Conservation (phyloP, 78 protist genomes). For the Cyanophora paradoxa region DNA sequence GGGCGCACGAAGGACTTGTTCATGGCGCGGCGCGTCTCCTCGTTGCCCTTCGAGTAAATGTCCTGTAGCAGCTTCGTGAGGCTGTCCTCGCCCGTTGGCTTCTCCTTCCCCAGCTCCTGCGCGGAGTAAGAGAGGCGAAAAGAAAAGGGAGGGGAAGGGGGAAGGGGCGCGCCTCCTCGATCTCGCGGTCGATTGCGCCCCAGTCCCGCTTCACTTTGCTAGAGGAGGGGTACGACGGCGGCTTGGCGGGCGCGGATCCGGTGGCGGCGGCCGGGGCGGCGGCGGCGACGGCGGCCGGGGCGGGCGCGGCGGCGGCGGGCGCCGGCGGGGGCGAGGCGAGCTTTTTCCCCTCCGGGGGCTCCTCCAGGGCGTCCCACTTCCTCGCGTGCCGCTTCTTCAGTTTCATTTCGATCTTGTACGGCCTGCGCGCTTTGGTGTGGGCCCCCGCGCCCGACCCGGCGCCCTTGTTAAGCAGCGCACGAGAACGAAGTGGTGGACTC, state of each 20-base stretch:
- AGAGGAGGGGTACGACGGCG: constrained; percentile 19
- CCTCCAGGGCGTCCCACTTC: constrained; percentile 38
- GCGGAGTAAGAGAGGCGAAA: too few species aligned
- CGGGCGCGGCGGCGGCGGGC: not conserved
- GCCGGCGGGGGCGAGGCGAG: too few species aligned
- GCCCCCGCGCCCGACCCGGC: too few species aligned
- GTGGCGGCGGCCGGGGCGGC: not conserved
- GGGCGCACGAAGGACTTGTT: constrained; percentile 77
- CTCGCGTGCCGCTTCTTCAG: constrained; percentile 3
- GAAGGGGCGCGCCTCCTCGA: too few species aligned
- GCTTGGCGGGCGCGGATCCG: not conserved
- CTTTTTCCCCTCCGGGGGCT: too few species aligned
- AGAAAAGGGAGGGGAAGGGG: too few species aligned
- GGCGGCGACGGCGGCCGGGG: not conserved
- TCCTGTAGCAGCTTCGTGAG: constrained; percentile 61
- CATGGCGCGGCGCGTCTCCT: constrained; percentile 81
- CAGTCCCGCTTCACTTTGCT: constrained; percentile 57
- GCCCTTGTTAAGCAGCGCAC: not conserved
- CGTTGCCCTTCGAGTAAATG: not conserved
- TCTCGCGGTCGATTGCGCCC: constrained; percentile 49
- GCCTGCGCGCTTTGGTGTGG: too few species aligned
- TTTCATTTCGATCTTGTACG: constrained; percentile 43
- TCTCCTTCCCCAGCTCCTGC: constrained; percentile 55
- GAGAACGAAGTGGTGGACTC: too few species aligned
- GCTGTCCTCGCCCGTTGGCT: constrained; percentile 64